These are phyloP conservation scores for Ceratocystis albifundus DNA, from an alignment of 2,329 filamentous ascomycete species.

Conservation along the genomic window DNA sequence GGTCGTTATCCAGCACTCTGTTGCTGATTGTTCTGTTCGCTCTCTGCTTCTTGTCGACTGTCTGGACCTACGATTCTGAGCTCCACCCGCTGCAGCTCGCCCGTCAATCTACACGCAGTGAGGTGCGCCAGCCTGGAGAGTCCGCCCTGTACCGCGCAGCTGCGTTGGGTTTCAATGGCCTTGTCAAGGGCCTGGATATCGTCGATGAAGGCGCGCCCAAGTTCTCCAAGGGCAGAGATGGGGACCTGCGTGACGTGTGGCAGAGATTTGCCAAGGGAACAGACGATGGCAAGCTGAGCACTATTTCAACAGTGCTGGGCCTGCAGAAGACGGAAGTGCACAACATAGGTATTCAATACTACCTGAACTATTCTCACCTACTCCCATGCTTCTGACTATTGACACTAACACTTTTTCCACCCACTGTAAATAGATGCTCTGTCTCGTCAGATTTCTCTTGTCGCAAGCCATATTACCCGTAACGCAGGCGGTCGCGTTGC, in stretches of 20 bases:
- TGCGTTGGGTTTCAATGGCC: constrained; percentile 71
- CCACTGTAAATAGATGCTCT: constrained; percentile 45
- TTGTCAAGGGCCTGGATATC: constrained; percentile 67
- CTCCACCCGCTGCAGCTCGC: constrained; percentile 83
- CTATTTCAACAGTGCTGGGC: constrained; percentile 68
- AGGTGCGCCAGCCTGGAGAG: constrained; percentile 71
- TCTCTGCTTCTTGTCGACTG: constrained; percentile 58
- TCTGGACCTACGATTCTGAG: constrained; percentile 69
- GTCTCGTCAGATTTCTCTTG: constrained; percentile 74
- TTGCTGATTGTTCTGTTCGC: constrained; percentile 55
- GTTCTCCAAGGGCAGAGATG: constrained; percentile 73
- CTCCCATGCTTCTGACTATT: background rate
- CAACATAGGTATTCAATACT: constrained; percentile 40
- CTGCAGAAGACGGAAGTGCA: constrained; percentile 64
- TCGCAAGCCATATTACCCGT: constrained; percentile 65
- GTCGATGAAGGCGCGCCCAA: constrained; percentile 69
- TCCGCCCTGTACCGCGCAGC: constrained; percentile 79
- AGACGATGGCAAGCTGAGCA: constrained; percentile 56
- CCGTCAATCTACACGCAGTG: constrained; percentile 66
- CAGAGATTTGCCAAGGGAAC: constrained; percentile 54
- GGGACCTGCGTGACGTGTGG: constrained; percentile 89
- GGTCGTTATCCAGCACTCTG: constrained; percentile 20
- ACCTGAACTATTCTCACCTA: background rate
- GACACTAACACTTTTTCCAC: constrained; percentile 14
- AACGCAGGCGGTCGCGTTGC: constrained; percentile 66